These are phyloP conservation scores for Fusarium succisae DNA, from an alignment of 2,329 filamentous ascomycete species.

Conservation along the genomic window DNA sequence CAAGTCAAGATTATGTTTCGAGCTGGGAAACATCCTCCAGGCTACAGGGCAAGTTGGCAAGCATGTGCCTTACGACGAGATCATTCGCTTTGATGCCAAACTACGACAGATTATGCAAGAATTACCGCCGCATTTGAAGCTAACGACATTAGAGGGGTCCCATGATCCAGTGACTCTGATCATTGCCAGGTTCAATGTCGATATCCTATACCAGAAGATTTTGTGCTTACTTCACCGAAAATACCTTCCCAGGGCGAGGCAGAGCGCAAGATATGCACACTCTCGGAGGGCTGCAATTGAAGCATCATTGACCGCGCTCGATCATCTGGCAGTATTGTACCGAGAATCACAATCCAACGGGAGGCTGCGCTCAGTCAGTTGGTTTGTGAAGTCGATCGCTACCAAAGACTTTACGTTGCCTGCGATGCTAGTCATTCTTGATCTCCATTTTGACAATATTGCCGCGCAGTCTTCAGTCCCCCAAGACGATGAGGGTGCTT, in stretches of 20 bases:
- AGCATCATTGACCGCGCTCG: slow-evolving; percentile 82
- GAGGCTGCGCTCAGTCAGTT: slow-evolving; percentile 76
- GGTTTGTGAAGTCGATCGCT: slow-evolving; percentile 81
- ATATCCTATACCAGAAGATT: slow-evolving; percentile 88
- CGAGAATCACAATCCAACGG: slow-evolving; percentile 78
- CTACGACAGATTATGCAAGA: slow-evolving; percentile 70
- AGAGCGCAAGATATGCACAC: slow-evolving; percentile 83
- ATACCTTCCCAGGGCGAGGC: slow-evolving; percentile 80
- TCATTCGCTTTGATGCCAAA: slow-evolving; percentile 69
- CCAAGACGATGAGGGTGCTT: slow-evolving; percentile 55
- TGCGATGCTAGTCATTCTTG: slow-evolving; percentile 84
- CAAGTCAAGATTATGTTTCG: slow-evolving; percentile 73
- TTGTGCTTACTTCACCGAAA: slow-evolving; percentile 89
- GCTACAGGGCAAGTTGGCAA: slow-evolving; percentile 66
- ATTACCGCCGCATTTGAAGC: slow-evolving; percentile 81
- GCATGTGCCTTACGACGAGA: slow-evolving; percentile 69
- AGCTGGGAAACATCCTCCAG: slow-evolving; percentile 78
- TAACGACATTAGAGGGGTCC: slow-evolving; percentile 78
- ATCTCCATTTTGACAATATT: slow-evolving; percentile 76
- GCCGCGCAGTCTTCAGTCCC: slow-evolving; percentile 53
- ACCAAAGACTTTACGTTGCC: slow-evolving; percentile 88
- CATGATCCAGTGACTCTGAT: slow-evolving; percentile 85
- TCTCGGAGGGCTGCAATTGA: slow-evolving; percentile 87
- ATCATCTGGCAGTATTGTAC: slow-evolving; percentile 79
- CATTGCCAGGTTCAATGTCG: slow-evolving; percentile 84